Base-by-base conservation (phyloP, 345 rosid species). In the Trapa bicornis region DNA sequence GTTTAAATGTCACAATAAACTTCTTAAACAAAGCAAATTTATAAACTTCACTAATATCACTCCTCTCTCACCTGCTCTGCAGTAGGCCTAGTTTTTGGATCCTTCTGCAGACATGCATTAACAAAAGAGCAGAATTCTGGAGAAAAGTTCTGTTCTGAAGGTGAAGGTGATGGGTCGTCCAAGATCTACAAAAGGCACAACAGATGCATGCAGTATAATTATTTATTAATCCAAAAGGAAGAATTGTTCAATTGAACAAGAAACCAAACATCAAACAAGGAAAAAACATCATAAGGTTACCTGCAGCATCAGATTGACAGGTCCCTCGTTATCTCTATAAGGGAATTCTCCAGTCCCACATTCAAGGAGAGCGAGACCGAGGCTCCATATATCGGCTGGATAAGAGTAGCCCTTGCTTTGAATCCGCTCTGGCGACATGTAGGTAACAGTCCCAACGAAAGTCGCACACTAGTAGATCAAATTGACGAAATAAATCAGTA, bases 361-460 rank as follows among this genome's bases (percentile, higher is more conserved):
- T 79, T 90, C 98, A 38, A 93, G 80, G 33, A 93, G 94, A 47
- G 97, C 93, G 41, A 93, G 96, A 74, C 98, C 98, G 33, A 93
- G 87, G 80, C 97, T 90, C 97, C 98, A 93, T 66, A 93, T 88
- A 82, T 93, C 98, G 61, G 98, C 97, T 15, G 97, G 97, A 82
- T 85, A 90, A 53, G 98, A 93, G 76, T 93, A 93, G 74, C 83
- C 71, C 52, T 83, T 92, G 68, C 86, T 89, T 71, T 87, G 82
- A 39, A 93, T 89, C 68, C 97, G 83, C 79, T 93, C 98, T 0
- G 98, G 98, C 37, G 97, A 93, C 98, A 93, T 90, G 78, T 93
- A 90, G n/a, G 98, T 93, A 65, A 93, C 98, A 43, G 97, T 93
- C 75, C 98, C 98, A 70, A 90, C 97, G 80, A 88, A 93, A 39